phyloP scores from a whole-genome alignment of 345 rosid species.

The Rhizophora mangle region DNA sequence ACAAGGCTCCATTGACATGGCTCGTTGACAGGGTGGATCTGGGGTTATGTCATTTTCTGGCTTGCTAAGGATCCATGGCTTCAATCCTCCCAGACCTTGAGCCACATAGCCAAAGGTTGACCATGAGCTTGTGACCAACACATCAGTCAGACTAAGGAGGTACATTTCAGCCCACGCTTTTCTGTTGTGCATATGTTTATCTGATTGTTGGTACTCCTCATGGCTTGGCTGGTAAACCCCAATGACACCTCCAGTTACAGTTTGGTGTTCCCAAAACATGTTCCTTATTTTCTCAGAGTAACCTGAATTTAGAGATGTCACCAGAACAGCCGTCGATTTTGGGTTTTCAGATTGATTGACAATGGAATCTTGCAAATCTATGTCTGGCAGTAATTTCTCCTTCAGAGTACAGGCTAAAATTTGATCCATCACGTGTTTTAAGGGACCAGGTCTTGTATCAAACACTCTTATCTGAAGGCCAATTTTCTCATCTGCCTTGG shows the following conservation, averaged over 20 bases:
- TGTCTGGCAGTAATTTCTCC: constrained; percentile 22
- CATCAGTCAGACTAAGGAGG: constrained; percentile 29
- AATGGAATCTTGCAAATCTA: constrained; percentile 19
- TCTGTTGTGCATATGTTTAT: constrained; percentile 20
- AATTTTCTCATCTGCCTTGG: constrained; percentile 26
- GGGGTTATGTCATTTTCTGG: constrained; percentile 29
- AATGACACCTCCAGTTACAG: constrained; percentile 21
- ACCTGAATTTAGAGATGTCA: constrained; percentile 19
- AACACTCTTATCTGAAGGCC: constrained; percentile 29
- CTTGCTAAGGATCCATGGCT: constrained; percentile 30
- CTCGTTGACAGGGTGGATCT: constrained; percentile 27
- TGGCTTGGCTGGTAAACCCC: constrained; percentile 33
- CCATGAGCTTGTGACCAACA: constrained; percentile 29
- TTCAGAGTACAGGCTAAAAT: constrained; percentile 24
- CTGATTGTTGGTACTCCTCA: constrained; percentile 27
- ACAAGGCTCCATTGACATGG: constrained; percentile 34
- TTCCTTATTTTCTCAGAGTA: constrained; percentile 21
- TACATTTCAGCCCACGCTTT: constrained; percentile 33
- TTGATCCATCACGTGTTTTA: constrained; percentile 29
- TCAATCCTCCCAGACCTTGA: constrained; percentile 33
- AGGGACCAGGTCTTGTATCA: constrained; percentile 22
- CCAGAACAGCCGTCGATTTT: constrained; percentile 21
- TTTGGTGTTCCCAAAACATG: constrained; percentile 27
- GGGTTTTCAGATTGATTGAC: constrained; percentile 5
- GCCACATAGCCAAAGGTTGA: constrained; percentile 37